These are phyloP conservation scores for Crithidia thermophila DNA, from an alignment of 208 protist genomes.

Conservation along the genomic window DNA sequence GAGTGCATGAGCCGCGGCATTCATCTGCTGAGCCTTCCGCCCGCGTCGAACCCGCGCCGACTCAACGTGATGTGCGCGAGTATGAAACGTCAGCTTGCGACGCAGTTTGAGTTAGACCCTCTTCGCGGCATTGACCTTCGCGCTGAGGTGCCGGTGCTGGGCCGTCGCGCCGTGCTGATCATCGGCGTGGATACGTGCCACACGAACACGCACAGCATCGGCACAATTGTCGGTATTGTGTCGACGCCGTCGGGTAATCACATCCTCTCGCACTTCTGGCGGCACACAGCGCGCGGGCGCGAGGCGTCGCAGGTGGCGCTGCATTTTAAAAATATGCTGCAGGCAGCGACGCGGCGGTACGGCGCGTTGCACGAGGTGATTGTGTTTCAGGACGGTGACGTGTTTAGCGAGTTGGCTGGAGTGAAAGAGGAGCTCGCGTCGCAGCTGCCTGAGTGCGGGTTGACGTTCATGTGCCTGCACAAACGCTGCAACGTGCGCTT, in stretches of 20 bases:
- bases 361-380: conserved; percentile 87
- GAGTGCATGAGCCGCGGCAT: conserved; percentile 85
- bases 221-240: conserved; percentile 77
- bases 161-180: conserved; percentile 53
- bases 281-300: conserved; percentile 66
- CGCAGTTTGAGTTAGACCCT: conserved; percentile 77
- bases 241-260: conserved; percentile 48
- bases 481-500: conserved; percentile 92
- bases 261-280: conserved; percentile 79
- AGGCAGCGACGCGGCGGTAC: conserved; percentile 37
- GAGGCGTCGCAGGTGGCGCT: conserved; percentile 59
- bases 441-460: conserved; percentile 58
- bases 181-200: conserved; percentile 89
- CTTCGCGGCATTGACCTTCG: conserved; percentile 65
- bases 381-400: conserved; percentile 88
- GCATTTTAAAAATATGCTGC: conserved; percentile 60
- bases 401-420: conserved; percentile 71
- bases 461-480: conserved; percentile 91
- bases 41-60: conserved; percentile 34
- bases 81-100: conserved; percentile 43
- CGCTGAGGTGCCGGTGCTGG: conserved; percentile 67
- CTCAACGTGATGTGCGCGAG: conserved; percentile 46
- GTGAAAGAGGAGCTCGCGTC: conserved; percentile 62
- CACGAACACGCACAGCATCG: conserved; percentile 69
- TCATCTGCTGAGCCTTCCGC: conserved; percentile 50